Conservation (phyloP, 805 yeast genomes). For the Candida piceae region DNA sequence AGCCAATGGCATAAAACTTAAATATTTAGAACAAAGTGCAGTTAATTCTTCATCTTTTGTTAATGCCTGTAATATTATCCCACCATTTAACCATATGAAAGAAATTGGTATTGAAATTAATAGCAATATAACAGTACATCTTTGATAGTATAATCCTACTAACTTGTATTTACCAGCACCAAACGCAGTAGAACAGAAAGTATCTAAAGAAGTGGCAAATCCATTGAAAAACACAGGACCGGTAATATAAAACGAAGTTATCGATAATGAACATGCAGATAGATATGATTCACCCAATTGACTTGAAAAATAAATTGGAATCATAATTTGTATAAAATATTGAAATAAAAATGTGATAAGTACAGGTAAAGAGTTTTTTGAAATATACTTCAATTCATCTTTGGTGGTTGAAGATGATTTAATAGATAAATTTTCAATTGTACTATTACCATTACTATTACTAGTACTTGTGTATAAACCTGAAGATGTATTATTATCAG, state of each 20-base stretch:
- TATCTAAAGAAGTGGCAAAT: conserved; percentile 67
- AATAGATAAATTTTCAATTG: background rate
- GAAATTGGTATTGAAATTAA: conserved; percentile 50
- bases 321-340: conserved; percentile 65
- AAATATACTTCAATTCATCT: conserved; percentile 22
- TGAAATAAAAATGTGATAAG: conserved; percentile 64
- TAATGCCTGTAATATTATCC: conserved; percentile 35
- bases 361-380: conserved; percentile 47
- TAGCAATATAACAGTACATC: conserved; percentile 53
- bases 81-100: conserved; percentile 54
- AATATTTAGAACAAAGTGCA: conserved; percentile 47
- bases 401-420: conserved; percentile 9
- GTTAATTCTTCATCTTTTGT: conserved; percentile 39
- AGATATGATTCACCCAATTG: conserved; percentile 59
- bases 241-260: conserved; percentile 70
- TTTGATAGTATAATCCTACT: conserved; percentile 63
- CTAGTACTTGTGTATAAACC: too few species aligned
- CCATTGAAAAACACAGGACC: conserved; percentile 74
- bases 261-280: conserved; percentile 66
- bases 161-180: conserved; percentile 57
- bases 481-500: too few species aligned
- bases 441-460: too few species aligned
- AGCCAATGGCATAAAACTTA: conserved; percentile 50
- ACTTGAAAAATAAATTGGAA: conserved; percentile 68
- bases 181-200: conserved; percentile 70